Evolutionary conservation across 192 early-diverging fungal species (phyloP).

Genomic region (Umbelopsis vinacea): DNA sequence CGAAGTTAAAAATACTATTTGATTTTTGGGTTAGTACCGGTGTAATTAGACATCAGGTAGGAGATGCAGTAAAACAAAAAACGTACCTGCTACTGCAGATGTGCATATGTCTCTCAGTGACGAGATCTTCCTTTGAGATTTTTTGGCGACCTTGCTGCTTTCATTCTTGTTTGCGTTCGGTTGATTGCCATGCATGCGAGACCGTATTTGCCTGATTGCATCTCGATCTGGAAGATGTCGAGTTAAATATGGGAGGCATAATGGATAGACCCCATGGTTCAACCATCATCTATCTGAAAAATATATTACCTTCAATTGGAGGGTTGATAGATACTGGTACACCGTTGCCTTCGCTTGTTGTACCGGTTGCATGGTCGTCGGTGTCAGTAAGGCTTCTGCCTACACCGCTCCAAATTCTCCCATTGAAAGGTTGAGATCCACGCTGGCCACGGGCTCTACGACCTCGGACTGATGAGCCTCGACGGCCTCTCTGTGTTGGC

Average conservation of each 20-base stretch:
- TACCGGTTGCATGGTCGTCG: too few relatives aligned
- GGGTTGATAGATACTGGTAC: too few relatives aligned
- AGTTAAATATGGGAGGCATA: too few relatives aligned
- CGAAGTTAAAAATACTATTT: slow-evolving; percentile 22
- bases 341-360: not conserved
- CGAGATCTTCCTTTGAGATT: slow-evolving; percentile 18
- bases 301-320: not conserved
- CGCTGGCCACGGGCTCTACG: not conserved
- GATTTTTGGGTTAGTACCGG: not conserved
- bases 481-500: not conserved
- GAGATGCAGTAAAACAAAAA: accelerated
- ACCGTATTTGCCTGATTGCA: not conserved
- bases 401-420: not conserved
- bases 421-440: not conserved
- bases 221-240: not conserved
- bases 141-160: not conserved
- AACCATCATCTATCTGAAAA: not conserved
- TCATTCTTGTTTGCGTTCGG: not conserved
- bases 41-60: not conserved
- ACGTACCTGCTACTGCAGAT: slow-evolving; percentile 40
- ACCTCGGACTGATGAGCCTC: not conserved
- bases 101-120: slow-evolving; percentile 44
- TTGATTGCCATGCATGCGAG: not conserved
- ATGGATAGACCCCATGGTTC: not conserved
- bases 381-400: not conserved